These are phyloP conservation scores for Litchi chinensis DNA, from an alignment of 345 rosid species.

Conservation along the genomic window DNA sequence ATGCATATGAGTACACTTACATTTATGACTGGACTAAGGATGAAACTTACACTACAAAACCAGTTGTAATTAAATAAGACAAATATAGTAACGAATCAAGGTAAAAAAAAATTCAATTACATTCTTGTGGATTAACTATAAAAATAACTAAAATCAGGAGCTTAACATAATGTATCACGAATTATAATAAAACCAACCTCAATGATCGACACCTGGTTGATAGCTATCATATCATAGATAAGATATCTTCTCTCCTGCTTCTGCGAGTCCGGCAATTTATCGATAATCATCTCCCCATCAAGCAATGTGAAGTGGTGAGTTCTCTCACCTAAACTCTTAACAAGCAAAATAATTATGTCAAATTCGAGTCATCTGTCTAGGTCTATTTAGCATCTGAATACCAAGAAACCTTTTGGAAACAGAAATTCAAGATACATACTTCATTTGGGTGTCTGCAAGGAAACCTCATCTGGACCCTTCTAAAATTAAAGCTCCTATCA, in stretches of 20 bases:
- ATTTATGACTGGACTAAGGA: background rate
- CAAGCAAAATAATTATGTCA: slow-evolving; percentile 29
- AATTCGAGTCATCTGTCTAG: slow-evolving; percentile 13
- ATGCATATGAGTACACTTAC: background rate
- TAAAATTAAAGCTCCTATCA: slow-evolving; percentile 84
- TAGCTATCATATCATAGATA: slow-evolving; percentile 92
- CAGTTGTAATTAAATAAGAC: background rate
- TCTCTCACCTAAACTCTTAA: slow-evolving; percentile 71
- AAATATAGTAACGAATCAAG: background rate
- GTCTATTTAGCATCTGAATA: background rate
- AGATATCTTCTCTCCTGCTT: slow-evolving; percentile 98
- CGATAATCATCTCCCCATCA: slow-evolving; percentile 99
- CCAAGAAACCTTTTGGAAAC: slow-evolving; percentile 9
- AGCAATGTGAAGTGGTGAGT: slow-evolving; percentile 88
- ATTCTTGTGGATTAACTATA: background rate
- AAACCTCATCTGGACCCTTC: slow-evolving; percentile 97
- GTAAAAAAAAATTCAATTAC: background rate
- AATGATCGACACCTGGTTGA: slow-evolving; percentile 63
- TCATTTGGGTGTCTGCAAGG: slow-evolving; percentile 69
- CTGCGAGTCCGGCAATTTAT: slow-evolving; percentile 83
- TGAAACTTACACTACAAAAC: background rate
- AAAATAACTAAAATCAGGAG: background rate
- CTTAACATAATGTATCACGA: background rate
- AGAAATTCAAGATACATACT: slow-evolving; percentile 49
- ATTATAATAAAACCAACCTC: slow-evolving; percentile 58